These are phyloP conservation scores for Geotrichum europaeum DNA, from an alignment of 1,139 yeast genomes.

Conservation along the genomic window DNA sequence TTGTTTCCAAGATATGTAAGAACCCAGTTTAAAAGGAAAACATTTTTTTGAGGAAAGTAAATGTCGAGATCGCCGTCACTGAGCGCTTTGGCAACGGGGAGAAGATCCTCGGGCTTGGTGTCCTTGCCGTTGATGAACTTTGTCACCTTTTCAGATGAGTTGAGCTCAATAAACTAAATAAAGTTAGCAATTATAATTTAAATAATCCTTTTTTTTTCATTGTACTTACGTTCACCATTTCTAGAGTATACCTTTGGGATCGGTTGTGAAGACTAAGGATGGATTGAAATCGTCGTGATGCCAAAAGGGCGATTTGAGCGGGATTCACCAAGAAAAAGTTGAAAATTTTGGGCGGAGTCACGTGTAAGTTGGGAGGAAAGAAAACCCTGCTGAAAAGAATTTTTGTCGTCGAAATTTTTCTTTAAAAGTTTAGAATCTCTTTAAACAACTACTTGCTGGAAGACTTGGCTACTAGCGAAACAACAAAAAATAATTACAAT, in stretches of 20 bases:
- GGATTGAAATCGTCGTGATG: neutral
- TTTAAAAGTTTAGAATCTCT: neutral
- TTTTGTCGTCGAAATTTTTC: slow-evolving; percentile 14
- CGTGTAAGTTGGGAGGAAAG: slow-evolving; percentile 15
- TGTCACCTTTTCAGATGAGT: slow-evolving; percentile 52
- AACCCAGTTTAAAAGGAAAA: slow-evolving; percentile 59
- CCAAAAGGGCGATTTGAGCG: neutral
- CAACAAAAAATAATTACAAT: neutral
- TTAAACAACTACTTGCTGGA: neutral
- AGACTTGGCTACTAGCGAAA: neutral
- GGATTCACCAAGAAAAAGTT: neutral
- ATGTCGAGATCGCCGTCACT: slow-evolving; percentile 39
- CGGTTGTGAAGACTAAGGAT: neutral
- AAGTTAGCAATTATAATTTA: neutral
- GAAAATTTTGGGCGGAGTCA: slow-evolving; percentile 4
- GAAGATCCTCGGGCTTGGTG: slow-evolving; percentile 41
- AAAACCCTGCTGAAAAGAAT: neutral
- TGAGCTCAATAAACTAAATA: slow-evolving; percentile 8
- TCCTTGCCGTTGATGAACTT: slow-evolving; percentile 56
- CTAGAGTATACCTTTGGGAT: neutral
- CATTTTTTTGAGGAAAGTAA: slow-evolving; percentile 55
- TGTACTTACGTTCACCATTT: slow-evolving; percentile 13
- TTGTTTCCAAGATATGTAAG: slow-evolving; percentile 50
- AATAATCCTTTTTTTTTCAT: neutral
- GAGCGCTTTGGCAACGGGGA: slow-evolving; percentile 40